Base-by-base conservation (phyloP, 371 early-diverging fungal species). In the Mucor indicus region DNA sequence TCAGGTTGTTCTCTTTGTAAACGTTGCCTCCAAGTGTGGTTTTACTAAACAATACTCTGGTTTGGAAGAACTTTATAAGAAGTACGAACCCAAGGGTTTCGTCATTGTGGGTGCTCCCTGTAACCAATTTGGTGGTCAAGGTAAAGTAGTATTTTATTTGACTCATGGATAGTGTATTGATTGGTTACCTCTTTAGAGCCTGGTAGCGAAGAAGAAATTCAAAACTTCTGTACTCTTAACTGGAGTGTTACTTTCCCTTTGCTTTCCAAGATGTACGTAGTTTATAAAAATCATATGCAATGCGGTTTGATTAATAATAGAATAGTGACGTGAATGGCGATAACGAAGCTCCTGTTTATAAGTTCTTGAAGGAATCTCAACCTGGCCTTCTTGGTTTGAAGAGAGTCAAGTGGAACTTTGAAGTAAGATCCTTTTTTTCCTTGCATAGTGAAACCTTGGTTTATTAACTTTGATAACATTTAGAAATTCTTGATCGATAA, bases 1-100 rank as follows among this genome's bases (percentile, higher is more conserved):
- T 11, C n/a, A 92, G 73, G 91, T 86, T 25, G 81, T 91, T 30
- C 69, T 91, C 30, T 66, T 95, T 39, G 92, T 93, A 53, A 98
- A 98, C 67, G 89, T 92, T 29, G 99, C 99, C 16, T 88, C 90
- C 49, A 81, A 93, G 58, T 98, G 98, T 72, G 95, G 94, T 3
- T 89, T 89, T 58, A 93, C 97, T n/a, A 69, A 80, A 17, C 92
- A 93, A 59, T 96, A 93, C 75, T 53, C 60, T 25, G 87, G 84
- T 20, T 79, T 99, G 22, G 86, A 88, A 72, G 56, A 79, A 41
- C 75, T 97, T 22, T 70, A 91, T 77, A 62, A 92, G 39, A 77
- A 86, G 55, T 87, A 89, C 74, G 65, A 81, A 20, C 86, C 85
- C 38, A 47, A 53, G 40, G 93, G 89, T 15, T 68, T 87, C 23